phyloP scores from a whole-genome alignment of 805 yeast genomes.

The Aciculoconidium aculeatum region DNA sequence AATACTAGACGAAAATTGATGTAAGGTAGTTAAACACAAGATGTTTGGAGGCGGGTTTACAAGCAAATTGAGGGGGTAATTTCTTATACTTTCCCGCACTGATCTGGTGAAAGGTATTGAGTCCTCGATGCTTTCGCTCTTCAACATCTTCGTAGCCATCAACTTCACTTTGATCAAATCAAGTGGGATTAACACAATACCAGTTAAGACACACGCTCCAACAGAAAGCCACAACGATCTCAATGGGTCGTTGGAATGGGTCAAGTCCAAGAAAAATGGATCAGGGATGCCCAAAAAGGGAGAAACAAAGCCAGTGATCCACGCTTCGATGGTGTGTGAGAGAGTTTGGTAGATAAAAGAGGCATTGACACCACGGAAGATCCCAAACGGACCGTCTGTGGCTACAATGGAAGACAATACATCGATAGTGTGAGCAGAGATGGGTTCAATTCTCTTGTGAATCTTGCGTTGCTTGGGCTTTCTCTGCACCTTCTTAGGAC shows the following conservation, averaged over 20 bases:
- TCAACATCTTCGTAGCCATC: slow-evolving; percentile 64
- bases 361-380: slow-evolving; percentile 72
- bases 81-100: slow-evolving; percentile 59
- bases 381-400: slow-evolving; percentile 65
- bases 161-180: slow-evolving; percentile 76
- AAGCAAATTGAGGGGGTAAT: slow-evolving; percentile 52
- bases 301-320: slow-evolving; percentile 85
- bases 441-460: slow-evolving; percentile 43
- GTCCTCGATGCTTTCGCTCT: slow-evolving; percentile 14
- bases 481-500: background rate
- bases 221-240: slow-evolving; percentile 63
- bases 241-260: slow-evolving; percentile 73
- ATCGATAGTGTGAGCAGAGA: slow-evolving; percentile 57
- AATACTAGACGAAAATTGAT: slow-evolving; percentile 54
- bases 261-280: slow-evolving; percentile 76
- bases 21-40: slow-evolving; percentile 46
- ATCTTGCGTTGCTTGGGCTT: slow-evolving; percentile 2
- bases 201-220: slow-evolving; percentile 66
- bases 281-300: slow-evolving; percentile 82
- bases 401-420: slow-evolving; percentile 58
- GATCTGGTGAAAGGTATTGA: slow-evolving; percentile 44
- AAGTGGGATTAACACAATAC: slow-evolving; percentile 69
- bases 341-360: slow-evolving; percentile 74
- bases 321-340: slow-evolving; percentile 74
- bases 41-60: slow-evolving; percentile 48